Base-by-base conservation (phyloP, 177 flowering plant genomes). In the Vitis hybrid region DNA sequence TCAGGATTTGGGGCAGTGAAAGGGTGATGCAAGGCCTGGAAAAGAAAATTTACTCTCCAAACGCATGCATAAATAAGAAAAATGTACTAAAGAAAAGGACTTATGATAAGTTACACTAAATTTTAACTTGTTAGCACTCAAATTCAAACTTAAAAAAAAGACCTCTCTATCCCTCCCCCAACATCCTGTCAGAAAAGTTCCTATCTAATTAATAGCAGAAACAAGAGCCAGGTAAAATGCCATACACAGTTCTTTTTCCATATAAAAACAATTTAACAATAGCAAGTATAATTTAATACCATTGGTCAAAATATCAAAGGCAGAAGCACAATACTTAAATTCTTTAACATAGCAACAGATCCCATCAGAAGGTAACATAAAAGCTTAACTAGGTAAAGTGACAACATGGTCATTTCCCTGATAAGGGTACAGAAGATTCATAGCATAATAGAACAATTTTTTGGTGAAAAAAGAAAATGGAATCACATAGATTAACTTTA, bases 1-100 rank as follows among this genome's bases (percentile, higher is more conserved):
- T 88, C 95, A 38, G 97, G 97, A 64, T 92, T 82, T 67, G 97
- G 98, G 28, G 97, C 97, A 75, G 98, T 95, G 80, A 95, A 95
- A 66, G 98, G 98, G 68, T 95, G 98, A 78, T 95, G 98, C 84
- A 95, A 79, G 62, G 98, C 92, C 98, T 95, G 83, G 65, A 81
- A 73, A 57, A 20, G 7, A 64, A 57, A 31, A 14, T 12, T 49
- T 33, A 49, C 64, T 54, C 28, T 49, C 1, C 0, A 51, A 17
- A 60, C 50, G 47, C 10, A 28, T 10, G 50, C 5, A 2, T 13
- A 60, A 59, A 22, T 17, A 15, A 28, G 31, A 28, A 12, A 69
- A 69, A 49, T 18, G 13, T 10, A 8, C 12, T 10, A 44, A 33
- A 52, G 3, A 13, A 66, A 38, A 28, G 31, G 3, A 55, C 2